A percentile compares a stretch with the other conserved stretches of the same genome.
Evolutionary conservation across 2,329 filamentous ascomycete species (phyloP).

Genomic region (Endoconidiophora polonica): DNA sequence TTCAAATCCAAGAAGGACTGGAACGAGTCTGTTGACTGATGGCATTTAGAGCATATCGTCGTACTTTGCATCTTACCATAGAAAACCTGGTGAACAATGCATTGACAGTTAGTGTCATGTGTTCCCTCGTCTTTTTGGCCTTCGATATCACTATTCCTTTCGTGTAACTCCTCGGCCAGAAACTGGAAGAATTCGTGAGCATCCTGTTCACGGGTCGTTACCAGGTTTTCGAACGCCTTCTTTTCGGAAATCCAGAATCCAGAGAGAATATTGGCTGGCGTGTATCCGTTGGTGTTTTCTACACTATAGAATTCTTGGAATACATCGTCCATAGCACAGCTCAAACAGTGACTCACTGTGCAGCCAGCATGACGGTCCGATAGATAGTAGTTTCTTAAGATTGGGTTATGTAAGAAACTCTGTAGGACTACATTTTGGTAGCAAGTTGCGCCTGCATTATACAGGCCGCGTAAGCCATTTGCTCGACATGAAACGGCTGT

Average conservation of each 20-base stretch:
- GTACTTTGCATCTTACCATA: slow-evolving; percentile 83
- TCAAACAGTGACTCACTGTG: slow-evolving; percentile 42
- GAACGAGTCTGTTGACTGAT: slow-evolving; percentile 63
- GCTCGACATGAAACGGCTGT: slow-evolving; percentile 67
- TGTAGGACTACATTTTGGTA: slow-evolving; percentile 96
- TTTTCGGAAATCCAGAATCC: slow-evolving; percentile 79
- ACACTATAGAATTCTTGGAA: slow-evolving; percentile 54
- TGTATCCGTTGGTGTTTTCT: slow-evolving; percentile 76
- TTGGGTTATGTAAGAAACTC: slow-evolving; percentile 81
- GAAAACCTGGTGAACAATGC: slow-evolving; percentile 87
- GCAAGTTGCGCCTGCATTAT: slow-evolving; percentile 96
- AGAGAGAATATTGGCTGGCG: slow-evolving; percentile 73
- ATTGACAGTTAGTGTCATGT: slow-evolving; percentile 55
- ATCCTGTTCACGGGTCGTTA: slow-evolving; percentile 89
- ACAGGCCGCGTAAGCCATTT: slow-evolving; percentile 77
- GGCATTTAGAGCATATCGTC: slow-evolving; percentile 78
- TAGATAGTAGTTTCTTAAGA: slow-evolving; percentile 82
- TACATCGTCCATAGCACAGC: slow-evolving; percentile 57
- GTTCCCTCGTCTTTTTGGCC: slow-evolving; percentile 43
- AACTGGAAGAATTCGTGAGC: slow-evolving; percentile 97
- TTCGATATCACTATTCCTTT: slow-evolving; percentile 49
- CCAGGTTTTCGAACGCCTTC: slow-evolving; percentile 54
- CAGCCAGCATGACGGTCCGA: slow-evolving; percentile 76
- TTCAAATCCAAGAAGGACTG: slow-evolving; percentile 87
- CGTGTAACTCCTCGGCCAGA: slow-evolving; percentile 77